Evolutionary conservation across 2,329 filamentous ascomycete species (phyloP), one percentile per base, ranked within the genome.

Genomic region (Decorospora gaudefroyi): DNA sequence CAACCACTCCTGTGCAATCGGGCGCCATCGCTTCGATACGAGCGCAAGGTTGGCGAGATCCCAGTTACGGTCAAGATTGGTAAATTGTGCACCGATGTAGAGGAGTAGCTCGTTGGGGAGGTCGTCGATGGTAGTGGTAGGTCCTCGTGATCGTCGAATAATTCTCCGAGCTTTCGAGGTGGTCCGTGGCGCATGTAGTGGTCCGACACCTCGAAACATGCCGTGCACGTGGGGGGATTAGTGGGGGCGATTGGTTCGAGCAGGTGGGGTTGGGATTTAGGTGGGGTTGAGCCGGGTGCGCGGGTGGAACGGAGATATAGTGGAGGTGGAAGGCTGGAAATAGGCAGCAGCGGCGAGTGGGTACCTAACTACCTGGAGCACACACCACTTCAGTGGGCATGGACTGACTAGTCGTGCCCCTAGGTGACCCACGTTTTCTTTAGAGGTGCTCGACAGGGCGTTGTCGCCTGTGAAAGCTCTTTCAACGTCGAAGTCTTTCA

Each of bases 91-190:
- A 30, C 27, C 40, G 19, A 59, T 51, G 10, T 44, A 12, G 27
- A 59, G 42, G 3, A 53, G 42, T 0, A 59, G 40, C 27, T 61
- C 58, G 13, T 49, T 21, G 3, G 58, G 55, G 6, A 61, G 46
- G 23, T 31, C 18, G 4, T 34, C 2, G 2, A 61, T 36, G n/a
- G 37, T 37, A 8, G 32, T 45, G 16, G 34, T n/a, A n/a, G n/a
- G n/a, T n/a, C n/a, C n/a, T n/a, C n/a, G 21, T n/a, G 29, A 18
- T 18, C 17, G 21, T 3, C 16, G 15, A 22, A 45, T 39, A 5
- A 3, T 40, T 6, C 21, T 6, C 6, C 10, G 21, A 23, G 21
- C n/a, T n/a, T n/a, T 15, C 22, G 15, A 4, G 4, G 8, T 13
- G 22, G n/a, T n/a, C n/a, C n/a, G n/a, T n/a, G n/a, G n/a, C n/a